Evolutionary conservation across 805 yeast species (phyloP), one percentile per base, ranked within the genome.

Genomic region (Kuraishia capsulata): DNA sequence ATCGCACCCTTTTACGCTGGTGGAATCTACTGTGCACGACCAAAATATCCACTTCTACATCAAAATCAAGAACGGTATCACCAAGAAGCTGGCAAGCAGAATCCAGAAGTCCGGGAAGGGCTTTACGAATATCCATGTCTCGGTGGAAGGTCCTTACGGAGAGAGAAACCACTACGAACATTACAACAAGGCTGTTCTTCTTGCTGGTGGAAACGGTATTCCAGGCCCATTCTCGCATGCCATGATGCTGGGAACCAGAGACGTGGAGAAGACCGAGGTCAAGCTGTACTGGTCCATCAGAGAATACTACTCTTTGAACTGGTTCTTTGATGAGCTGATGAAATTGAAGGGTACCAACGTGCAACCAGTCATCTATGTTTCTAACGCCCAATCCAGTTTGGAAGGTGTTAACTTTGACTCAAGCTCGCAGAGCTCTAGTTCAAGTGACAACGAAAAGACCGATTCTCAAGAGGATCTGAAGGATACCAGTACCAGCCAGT

Each of bases 201-300:
- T 82, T 19, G 81, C 89, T 5, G 89, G 87, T 35, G 90, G 92
- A 23, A 76, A 76, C 39, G 92, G 92, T 39, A 64, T 83, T 37
- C 78, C 90, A 1, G 84, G 78, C 18, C 57, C 68, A 19, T 56
- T 59, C 35, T 62, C 66, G 16, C 69, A 67, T 45, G 67, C 65
- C 2, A 10, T 33, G 2, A 33, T 39, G 3, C 39, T 50, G n/a
- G 69, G 62, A 5, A 46, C 49, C 16, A 48, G 47, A 29, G 38
- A 51, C 16, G 45, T 43, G 18, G 41, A 28, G 5, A 56, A 58
- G 33, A 62, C 57, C 19, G 51, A 54, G 30, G 55, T 67, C 23
- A 69, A 71, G 40, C 64, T 84, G 39, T 57, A 71, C 28, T 86
- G 95, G 95, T 67, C 71, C 6, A 64, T 82, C 8, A 64, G 79